Conservation (phyloP, 768 basidiomycete genomes). For the Trametes coccinea region DNA sequence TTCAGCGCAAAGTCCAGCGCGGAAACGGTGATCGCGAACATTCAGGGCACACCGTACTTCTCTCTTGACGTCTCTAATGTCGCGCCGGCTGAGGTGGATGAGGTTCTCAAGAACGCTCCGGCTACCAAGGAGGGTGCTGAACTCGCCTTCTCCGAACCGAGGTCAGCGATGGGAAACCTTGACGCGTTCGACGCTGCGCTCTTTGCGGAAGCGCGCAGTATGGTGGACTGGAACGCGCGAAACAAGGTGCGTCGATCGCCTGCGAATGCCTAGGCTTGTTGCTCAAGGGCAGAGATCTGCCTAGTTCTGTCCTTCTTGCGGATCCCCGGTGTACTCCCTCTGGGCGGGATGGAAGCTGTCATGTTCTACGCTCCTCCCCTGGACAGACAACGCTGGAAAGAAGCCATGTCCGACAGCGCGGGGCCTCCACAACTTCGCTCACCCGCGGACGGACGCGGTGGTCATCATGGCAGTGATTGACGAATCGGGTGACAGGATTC, state of each 20-base stretch:
- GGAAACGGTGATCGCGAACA: slow-evolving; percentile 51
- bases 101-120: slow-evolving; percentile 42
- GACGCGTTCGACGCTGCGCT: slow-evolving; percentile 69
- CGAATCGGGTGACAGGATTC: slow-evolving; percentile 74
- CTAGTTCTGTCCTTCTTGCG: slow-evolving; percentile 90
- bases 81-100: slow-evolving; percentile 44
- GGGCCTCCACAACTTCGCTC: slow-evolving; percentile 84
- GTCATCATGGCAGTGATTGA: slow-evolving; percentile 90
- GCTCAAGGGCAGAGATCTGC: neutral
- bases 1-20: slow-evolving; percentile 42
- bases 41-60: slow-evolving; percentile 86
- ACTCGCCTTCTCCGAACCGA: slow-evolving; percentile 65
- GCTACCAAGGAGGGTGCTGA: slow-evolving; percentile 38
- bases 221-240: slow-evolving; percentile 92
- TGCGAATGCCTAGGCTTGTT: too few species aligned
- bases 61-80: slow-evolving; percentile 70
- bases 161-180: slow-evolving; percentile 55
- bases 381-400: slow-evolving; percentile 61
- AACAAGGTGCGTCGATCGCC: slow-evolving; percentile 84
- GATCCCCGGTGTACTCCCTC: slow-evolving; percentile 73
- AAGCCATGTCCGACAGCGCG: slow-evolving; percentile 76
- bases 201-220: slow-evolving; percentile 73
- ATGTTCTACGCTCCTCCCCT: slow-evolving; percentile 75
- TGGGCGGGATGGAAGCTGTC: slow-evolving; percentile 97
- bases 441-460: slow-evolving; percentile 83